These are phyloP conservation scores for Lichtheimia ramosa DNA, from an alignment of 371 early-diverging fungal genomes.

Conservation along the genomic window DNA sequence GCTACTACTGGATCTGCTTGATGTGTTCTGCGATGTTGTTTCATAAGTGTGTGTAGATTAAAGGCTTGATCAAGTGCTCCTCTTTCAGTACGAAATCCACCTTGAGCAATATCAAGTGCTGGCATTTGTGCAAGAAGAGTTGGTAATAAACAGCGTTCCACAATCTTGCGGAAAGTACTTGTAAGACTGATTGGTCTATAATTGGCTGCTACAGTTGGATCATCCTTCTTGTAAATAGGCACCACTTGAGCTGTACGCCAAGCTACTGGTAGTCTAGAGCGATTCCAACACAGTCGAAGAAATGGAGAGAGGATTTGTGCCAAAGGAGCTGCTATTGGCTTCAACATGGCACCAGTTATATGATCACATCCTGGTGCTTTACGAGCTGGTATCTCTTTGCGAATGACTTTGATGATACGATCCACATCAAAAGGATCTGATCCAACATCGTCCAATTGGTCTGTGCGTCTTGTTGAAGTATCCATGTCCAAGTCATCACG, in stretches of 20 bases:
- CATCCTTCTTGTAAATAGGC: constrained; percentile 25
- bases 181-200: constrained; percentile 20
- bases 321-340: constrained; percentile 4
- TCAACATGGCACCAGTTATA: constrained; percentile 23
- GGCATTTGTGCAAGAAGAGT: constrained; percentile 1
- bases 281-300: constrained; percentile 20
- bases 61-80: constrained; percentile 24
- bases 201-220: constrained; percentile 7
- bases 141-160: constrained; percentile 11
- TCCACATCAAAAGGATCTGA: not conserved
- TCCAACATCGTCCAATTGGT: not conserved
- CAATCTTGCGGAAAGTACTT: constrained; percentile 8
- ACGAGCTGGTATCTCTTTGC: not conserved
- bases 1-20: constrained; percentile 10
- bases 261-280: constrained; percentile 13
- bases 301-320: constrained; percentile 4
- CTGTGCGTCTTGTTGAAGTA: constrained; percentile 1
- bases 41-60: constrained; percentile 13
- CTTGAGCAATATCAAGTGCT: constrained; percentile 19
- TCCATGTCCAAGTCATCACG: not conserved
- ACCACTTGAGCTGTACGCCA: no score
- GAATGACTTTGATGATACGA: not conserved
- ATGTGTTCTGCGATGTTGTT: not conserved
- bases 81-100: constrained; percentile 13
- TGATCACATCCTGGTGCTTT: constrained; percentile 27